Evolutionary conservation across 352 stramenopile species (phyloP).

Genomic region (Phytophthora megakarya): DNA sequence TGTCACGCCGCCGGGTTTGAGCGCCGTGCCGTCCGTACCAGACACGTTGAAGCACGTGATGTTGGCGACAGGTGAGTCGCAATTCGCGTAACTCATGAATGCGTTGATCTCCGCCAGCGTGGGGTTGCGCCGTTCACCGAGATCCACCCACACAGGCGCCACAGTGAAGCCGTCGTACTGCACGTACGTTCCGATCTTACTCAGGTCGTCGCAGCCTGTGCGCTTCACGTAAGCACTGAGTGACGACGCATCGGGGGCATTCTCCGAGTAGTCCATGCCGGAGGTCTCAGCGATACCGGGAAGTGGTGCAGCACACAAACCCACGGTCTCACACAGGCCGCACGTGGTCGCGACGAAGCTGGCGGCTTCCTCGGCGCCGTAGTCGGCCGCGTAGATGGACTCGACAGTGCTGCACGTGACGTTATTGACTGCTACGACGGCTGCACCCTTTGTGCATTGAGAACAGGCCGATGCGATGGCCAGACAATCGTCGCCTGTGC

Average conservation of each 20-base stretch:
- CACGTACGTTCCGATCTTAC: constrained; percentile 66
- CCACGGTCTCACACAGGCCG: constrained; percentile 46
- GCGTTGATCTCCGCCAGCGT: constrained; percentile 60
- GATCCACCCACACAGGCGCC: constrained; percentile 54
- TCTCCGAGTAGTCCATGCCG: constrained; percentile 59
- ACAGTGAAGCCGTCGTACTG: constrained; percentile 59
- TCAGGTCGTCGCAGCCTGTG: constrained; percentile 71
- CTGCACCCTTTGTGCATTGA: constrained; percentile 42
- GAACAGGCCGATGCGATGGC: constrained; percentile 44
- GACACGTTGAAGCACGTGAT: constrained; percentile 60
- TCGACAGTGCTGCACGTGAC: constrained; percentile 48
- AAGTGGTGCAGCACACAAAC: constrained; percentile 65
- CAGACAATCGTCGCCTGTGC: constrained; percentile 40
- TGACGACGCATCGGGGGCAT: constrained; percentile 34
- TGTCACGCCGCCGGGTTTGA: constrained; percentile 48
- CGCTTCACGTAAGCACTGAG: constrained; percentile 58
- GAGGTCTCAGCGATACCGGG: constrained; percentile 61
- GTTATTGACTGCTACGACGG: constrained; percentile 49
- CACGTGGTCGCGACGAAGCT: constrained; percentile 46
- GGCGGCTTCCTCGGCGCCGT: constrained; percentile 43
- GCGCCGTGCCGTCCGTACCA: constrained; percentile 46
- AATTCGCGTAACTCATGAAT: constrained; percentile 65
- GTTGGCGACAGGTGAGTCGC: constrained; percentile 48
- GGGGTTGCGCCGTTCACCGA: constrained; percentile 61
- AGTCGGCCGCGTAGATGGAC: constrained; percentile 47